Evolutionary conservation across 2,329 filamentous ascomycete species (phyloP).

Genomic region (Microdochium trichocladiopsis): DNA sequence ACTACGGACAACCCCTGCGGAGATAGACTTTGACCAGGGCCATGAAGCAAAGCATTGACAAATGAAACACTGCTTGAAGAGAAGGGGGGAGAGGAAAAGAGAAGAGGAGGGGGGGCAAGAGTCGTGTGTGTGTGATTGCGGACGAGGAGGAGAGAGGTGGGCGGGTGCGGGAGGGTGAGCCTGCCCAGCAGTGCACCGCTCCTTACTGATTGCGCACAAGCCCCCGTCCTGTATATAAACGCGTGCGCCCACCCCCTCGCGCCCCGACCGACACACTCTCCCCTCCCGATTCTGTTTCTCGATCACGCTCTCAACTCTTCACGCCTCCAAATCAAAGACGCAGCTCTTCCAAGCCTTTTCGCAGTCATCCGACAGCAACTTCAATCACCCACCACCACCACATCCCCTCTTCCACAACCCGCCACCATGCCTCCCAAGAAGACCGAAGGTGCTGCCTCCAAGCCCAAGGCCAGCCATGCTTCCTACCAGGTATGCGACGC

Average conservation of each 20-base stretch:
- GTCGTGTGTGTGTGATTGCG: neutral
- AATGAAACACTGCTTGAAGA: neutral
- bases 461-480: slow-evolving; percentile 45
- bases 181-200: neutral
- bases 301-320: slow-evolving; percentile 11
- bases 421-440: slow-evolving; percentile 53
- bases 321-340: slow-evolving; percentile 2
- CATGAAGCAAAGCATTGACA: neutral
- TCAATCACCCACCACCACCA: slow-evolving; percentile 16
- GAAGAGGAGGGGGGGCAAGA: neutral
- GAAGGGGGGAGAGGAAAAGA: neutral
- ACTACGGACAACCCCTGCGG: neutral
- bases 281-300: slow-evolving; percentile 28
- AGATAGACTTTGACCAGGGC: neutral
- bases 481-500: slow-evolving; percentile 49
- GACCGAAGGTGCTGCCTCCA: slow-evolving; percentile 36
- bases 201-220: slow-evolving; percentile 49
- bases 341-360: slow-evolving; percentile 9
- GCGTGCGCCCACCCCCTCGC: slow-evolving; percentile 44
- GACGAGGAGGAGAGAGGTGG: neutral
- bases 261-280: slow-evolving; percentile 30
- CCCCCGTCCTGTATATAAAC: slow-evolving; percentile 54
- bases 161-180: neutral
- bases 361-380: slow-evolving; percentile 12
- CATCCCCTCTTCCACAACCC: slow-evolving; percentile 9